Evolutionary conservation across 2,329 filamentous ascomycete species (phyloP).

Genomic region (Epicoccum sorghinum): DNA sequence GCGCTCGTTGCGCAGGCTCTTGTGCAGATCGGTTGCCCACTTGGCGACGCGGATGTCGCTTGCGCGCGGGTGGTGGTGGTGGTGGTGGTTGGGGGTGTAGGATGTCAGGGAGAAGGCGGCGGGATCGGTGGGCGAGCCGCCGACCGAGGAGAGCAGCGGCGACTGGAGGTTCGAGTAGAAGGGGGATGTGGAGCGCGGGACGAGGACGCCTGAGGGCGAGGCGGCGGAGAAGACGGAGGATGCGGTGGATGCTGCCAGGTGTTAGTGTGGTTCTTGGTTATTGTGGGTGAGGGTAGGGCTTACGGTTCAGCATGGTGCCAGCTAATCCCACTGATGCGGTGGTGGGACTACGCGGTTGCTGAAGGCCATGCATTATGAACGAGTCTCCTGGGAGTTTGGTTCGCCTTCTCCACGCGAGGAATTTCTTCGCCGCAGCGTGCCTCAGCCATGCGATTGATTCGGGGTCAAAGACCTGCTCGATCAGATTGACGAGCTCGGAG

Average conservation of each 20-base stretch:
- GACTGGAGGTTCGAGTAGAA: slow-evolving; percentile 46
- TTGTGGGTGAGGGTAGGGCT: neutral
- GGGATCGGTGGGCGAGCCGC: slow-evolving; percentile 37
- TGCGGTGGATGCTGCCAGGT: slow-evolving; percentile 32
- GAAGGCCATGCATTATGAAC: slow-evolving; percentile 33
- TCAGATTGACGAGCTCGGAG: slow-evolving; percentile 74
- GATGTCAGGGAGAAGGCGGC: slow-evolving; percentile 47
- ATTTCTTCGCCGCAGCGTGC: slow-evolving; percentile 82
- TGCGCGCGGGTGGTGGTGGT: slow-evolving; percentile 65
- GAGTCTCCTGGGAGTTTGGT: slow-evolving; percentile 40
- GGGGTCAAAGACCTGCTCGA: slow-evolving; percentile 76
- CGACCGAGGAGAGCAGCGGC: slow-evolving; percentile 42
- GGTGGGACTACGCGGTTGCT: slow-evolving; percentile 33
- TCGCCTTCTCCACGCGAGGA: slow-evolving; percentile 70
- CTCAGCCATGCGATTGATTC: slow-evolving; percentile 82
- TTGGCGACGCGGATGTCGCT: slow-evolving; percentile 75
- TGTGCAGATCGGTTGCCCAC: slow-evolving; percentile 83
- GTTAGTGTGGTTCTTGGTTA: neutral
- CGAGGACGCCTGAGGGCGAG: slow-evolving; percentile 48
- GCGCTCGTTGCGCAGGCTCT: slow-evolving; percentile 75
- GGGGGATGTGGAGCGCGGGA: slow-evolving; percentile 42
- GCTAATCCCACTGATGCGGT: slow-evolving; percentile 40
- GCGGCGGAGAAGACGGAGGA: slow-evolving; percentile 45
- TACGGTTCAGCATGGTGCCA: slow-evolving; percentile 34
- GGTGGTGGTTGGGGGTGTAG: slow-evolving; percentile 60